phyloP scores from a whole-genome alignment of 208 protist genomes.

The Trypanosoma cruzi region DNA sequence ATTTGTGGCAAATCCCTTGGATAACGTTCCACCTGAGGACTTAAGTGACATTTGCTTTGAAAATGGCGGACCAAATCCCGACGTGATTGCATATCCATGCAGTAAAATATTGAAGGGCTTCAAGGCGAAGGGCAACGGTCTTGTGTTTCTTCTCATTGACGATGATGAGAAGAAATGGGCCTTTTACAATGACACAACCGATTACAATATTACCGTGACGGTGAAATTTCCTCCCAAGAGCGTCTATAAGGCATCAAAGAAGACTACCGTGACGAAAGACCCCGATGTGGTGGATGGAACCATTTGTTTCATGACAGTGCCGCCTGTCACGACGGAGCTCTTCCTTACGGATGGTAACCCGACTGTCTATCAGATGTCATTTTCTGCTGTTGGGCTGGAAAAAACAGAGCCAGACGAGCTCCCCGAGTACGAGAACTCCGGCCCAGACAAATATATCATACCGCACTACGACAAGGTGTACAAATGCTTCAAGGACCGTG shows the following conservation, averaged over 20 bases:
- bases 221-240: slow-evolving; percentile 52
- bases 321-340: slow-evolving; percentile 48
- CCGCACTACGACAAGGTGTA: slow-evolving; percentile 45
- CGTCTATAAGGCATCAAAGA: slow-evolving; percentile 36
- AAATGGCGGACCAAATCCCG: slow-evolving; percentile 50
- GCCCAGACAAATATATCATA: slow-evolving; percentile 50
- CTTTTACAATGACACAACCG: slow-evolving; percentile 68
- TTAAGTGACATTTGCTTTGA: slow-evolving; percentile 45
- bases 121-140: slow-evolving; percentile 60
- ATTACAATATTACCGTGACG: slow-evolving; percentile 68
- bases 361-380: slow-evolving; percentile 53
- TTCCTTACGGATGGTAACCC: slow-evolving; percentile 63
- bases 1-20: slow-evolving; percentile 66
- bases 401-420: slow-evolving; percentile 43
- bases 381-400: slow-evolving; percentile 52
- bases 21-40: slow-evolving; percentile 31
- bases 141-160: slow-evolving; percentile 60
- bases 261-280: slow-evolving; percentile 39
- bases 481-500: slow-evolving; percentile 67
- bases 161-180: slow-evolving; percentile 44
- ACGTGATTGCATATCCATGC: slow-evolving; percentile 32
- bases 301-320: slow-evolving; percentile 54
- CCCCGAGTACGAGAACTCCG: slow-evolving; percentile 49
- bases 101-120: slow-evolving; percentile 73
- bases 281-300: slow-evolving; percentile 43